phyloP scores from a whole-genome alignment of 805 yeast species.

The Kregervanrija pseudodelftensis region DNA sequence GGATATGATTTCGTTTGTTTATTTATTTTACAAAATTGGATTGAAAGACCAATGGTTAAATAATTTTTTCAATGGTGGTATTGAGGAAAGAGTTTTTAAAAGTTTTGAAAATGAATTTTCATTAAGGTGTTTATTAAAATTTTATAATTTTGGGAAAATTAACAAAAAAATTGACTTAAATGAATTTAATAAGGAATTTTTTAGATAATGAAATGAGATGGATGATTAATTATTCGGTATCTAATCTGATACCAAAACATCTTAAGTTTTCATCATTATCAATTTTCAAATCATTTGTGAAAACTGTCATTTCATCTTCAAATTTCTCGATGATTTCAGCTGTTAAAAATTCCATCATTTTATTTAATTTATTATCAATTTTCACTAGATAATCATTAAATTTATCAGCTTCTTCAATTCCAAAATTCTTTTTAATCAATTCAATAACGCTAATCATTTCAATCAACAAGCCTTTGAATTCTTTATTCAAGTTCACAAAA shows the following conservation, averaged over 20 bases:
- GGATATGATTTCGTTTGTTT: slow-evolving; percentile 87
- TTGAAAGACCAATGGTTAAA: slow-evolving; percentile 83
- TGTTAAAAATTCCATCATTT: slow-evolving; percentile 34
- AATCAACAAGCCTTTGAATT: slow-evolving; percentile 29
- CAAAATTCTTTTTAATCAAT: slow-evolving; percentile 21
- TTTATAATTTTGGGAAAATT: slow-evolving; percentile 56
- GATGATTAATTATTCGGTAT: slow-evolving; percentile 2
- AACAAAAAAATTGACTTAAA: slow-evolving; percentile 22
- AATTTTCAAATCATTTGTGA: slow-evolving; percentile 45
- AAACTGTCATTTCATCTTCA: slow-evolving; percentile 28
- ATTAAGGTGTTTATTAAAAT: slow-evolving; percentile 67
- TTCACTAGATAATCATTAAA: slow-evolving; percentile 15
- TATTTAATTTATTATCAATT: slow-evolving; percentile 25
- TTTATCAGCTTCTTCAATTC: slow-evolving; percentile 18
- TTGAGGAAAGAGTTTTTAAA: slow-evolving; percentile 65
- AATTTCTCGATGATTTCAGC: slow-evolving; percentile 35
- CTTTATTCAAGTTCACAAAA: slow-evolving; percentile 32
- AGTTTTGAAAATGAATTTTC: slow-evolving; percentile 85
- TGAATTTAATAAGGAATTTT: too few relatives aligned
- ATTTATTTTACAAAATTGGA: slow-evolving; percentile 62
- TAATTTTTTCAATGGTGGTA: slow-evolving; percentile 71
- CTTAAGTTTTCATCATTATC: slow-evolving; percentile 44
- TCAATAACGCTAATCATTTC: slow-evolving; percentile 22
- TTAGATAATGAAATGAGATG: too few relatives aligned
- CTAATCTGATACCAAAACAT: slow-evolving; percentile 34